A percentile compares a stretch with the other conserved stretches of the same genome.
Evolutionary conservation across 2,329 filamentous ascomycete genomes (phyloP).

Genomic region (Diplodia intermedia): DNA sequence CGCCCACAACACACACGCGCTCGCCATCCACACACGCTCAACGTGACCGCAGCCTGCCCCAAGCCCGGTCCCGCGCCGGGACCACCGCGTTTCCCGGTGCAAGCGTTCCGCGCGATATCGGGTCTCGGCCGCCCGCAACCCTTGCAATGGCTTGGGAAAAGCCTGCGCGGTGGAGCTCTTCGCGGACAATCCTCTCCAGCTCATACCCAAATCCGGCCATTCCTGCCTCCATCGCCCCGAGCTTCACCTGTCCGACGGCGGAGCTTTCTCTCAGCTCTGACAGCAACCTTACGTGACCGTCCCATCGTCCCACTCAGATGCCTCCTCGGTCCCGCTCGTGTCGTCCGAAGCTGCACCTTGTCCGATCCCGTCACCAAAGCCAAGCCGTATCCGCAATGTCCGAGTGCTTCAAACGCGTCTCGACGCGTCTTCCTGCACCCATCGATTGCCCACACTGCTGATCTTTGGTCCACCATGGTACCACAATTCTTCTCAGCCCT

Average conservation of each 20-base stretch:
- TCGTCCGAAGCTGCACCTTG: constrained; percentile 1
- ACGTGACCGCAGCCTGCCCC: constrained; percentile 15
- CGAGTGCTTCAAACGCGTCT: constrained; percentile 27
- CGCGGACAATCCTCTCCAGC: neutral
- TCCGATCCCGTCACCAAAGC: constrained; percentile 23
- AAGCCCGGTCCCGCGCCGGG: constrained; percentile 3
- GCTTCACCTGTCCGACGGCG: constrained; percentile 23
- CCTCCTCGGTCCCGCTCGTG: neutral
- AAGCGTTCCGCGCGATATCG: constrained; percentile 15
- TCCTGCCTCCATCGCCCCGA: constrained; percentile 14
- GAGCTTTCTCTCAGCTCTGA: constrained; percentile 19
- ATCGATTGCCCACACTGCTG: constrained; percentile 15
- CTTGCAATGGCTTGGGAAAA: constrained; percentile 16
- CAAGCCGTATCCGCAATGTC: constrained; percentile 7
- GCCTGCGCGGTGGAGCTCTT: constrained; percentile 18
- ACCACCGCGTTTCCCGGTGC: constrained; percentile 20
- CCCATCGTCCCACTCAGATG: constrained; percentile 1
- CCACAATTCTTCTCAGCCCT: neutral
- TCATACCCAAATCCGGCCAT: constrained; percentile 11
- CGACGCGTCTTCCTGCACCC: constrained; percentile 22
- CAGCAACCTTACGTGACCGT: constrained; percentile 19
- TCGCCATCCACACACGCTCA: constrained; percentile 16
- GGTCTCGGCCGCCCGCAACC: constrained; percentile 15
- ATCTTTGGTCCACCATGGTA: constrained; percentile 23
- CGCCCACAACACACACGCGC: constrained; percentile 27